phyloP scores from a whole-genome alignment of 257 asterid genomes.

The Solanum ahanhuiri region DNA sequence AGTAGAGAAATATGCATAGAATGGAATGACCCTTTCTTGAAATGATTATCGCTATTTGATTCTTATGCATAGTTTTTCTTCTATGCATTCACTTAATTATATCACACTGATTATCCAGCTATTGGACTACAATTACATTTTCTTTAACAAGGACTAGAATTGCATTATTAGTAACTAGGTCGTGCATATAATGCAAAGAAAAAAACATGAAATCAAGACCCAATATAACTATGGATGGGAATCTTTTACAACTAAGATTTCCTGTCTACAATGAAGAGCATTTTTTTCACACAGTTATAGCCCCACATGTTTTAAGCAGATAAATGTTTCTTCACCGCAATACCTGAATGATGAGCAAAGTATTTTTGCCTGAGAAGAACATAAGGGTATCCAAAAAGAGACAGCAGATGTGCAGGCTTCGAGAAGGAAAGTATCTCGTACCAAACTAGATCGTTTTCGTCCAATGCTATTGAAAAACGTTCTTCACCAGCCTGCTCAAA shows the following conservation, averaged over 20 bases:
- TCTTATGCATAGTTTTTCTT: not conserved
- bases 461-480: constrained; percentile 85
- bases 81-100: not conserved
- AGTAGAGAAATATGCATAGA: not conserved
- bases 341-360: constrained; percentile 71
- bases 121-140: not conserved
- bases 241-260: not conserved
- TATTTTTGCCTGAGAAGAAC: constrained; percentile 65
- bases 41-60: not conserved
- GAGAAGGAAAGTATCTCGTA: constrained; percentile 85
- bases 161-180: not conserved
- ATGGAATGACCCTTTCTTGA: not conserved
- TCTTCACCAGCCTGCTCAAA: constrained; percentile 89
- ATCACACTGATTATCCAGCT: not conserved
- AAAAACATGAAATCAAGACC: not conserved
- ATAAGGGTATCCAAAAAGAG: constrained; percentile 69
- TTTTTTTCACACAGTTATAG: not conserved
- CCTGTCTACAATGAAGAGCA: not conserved
- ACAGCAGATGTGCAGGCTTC: constrained; percentile 67
- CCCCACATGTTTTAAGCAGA: constrained; percentile 13
- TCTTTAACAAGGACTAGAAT: not conserved
- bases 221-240: not conserved
- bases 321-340: constrained; percentile 54
- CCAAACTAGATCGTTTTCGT: constrained; percentile 80
- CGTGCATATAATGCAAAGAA: not conserved